A percentile compares a stretch with the other conserved stretches of the same genome.
Conservation (phyloP, 805 yeast species). For the Kuraishia hungarica region DNA sequence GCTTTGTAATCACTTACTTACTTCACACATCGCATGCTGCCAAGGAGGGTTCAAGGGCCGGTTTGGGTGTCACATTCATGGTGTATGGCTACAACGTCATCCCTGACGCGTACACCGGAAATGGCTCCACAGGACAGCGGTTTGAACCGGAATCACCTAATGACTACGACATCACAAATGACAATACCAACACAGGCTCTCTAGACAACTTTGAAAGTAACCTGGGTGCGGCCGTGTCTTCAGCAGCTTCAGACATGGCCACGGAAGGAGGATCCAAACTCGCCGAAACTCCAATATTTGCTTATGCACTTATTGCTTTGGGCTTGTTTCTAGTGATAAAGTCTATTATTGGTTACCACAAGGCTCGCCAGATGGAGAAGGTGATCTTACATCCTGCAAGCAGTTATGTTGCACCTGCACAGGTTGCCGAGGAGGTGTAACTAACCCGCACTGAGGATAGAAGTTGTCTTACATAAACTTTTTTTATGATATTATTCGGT, state of each 20-base stretch:
- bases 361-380: constrained; percentile 71
- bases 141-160: constrained; percentile 53
- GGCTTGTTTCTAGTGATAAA: constrained; percentile 62
- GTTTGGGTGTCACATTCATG: constrained; percentile 78
- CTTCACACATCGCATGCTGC: constrained; percentile 97
- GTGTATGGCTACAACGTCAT: constrained; percentile 56
- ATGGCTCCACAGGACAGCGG: constrained; percentile 20
- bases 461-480: too few species aligned
- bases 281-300: constrained; percentile 40
- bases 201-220: constrained; percentile 18
- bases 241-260: constrained; percentile 2
- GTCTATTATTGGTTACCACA: constrained; percentile 61
- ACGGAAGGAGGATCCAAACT: constrained; percentile 6
- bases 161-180: constrained; percentile 35
- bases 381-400: constrained; percentile 42
- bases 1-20: constrained; percentile 82
- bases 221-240: constrained; percentile 5
- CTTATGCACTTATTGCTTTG: constrained; percentile 53
- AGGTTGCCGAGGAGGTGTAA: constrained; percentile 2
- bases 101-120: constrained; percentile 28
- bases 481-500: background rate
- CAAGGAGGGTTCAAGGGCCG: constrained; percentile 88
- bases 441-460: background rate
- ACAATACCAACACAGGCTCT: constrained; percentile 14
- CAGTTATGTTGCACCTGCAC: constrained; percentile 5